Evolutionary conservation across 768 basidiomycete species (phyloP).

Genomic region (Boletus barrowsii): DNA sequence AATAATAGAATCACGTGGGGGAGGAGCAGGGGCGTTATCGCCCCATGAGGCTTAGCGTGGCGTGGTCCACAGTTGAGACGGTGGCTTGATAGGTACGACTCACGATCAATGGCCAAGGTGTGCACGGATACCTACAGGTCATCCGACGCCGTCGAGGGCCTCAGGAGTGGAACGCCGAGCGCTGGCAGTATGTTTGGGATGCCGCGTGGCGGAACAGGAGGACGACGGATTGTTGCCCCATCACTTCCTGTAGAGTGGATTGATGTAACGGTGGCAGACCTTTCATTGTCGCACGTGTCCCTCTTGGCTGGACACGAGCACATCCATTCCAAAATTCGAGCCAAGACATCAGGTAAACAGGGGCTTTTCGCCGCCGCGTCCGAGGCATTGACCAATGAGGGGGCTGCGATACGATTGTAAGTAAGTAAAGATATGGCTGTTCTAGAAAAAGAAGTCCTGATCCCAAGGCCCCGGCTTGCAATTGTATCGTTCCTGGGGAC

Average conservation of each 20-base stretch:
- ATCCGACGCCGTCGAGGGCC: slow-evolving; percentile 11
- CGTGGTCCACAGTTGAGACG: neutral
- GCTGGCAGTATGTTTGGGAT: slow-evolving; percentile 3
- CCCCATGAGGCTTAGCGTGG: slow-evolving; percentile 8
- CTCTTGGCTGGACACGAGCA: neutral
- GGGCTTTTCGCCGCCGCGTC: slow-evolving; percentile 7
- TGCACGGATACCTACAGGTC: slow-evolving; percentile 5
- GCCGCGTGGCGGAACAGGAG: slow-evolving; percentile 15
- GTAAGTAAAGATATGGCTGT: slow-evolving; percentile 3
- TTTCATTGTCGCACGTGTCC: slow-evolving; percentile 4
- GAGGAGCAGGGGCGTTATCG: neutral
- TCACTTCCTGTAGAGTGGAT: neutral
- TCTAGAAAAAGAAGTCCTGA: slow-evolving; percentile 10
- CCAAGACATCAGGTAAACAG: slow-evolving; percentile 4
- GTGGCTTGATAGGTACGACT: slow-evolving; percentile 22
- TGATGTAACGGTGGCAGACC: neutral
- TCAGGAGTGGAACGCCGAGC: slow-evolving; percentile 14
- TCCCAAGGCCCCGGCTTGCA: neutral
- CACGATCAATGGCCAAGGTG: neutral
- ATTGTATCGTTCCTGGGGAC: slow-evolving; percentile 13
- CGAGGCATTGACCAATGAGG: slow-evolving; percentile 18
- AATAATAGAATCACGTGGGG: slow-evolving; percentile 3
- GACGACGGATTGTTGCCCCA: neutral
- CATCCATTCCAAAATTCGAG: slow-evolving; percentile 1
- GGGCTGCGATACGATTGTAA: slow-evolving; percentile 10